These are phyloP conservation scores for Tuber borchii DNA, from an alignment of 495 filamentous ascomycete genomes.

Conservation along the genomic window DNA sequence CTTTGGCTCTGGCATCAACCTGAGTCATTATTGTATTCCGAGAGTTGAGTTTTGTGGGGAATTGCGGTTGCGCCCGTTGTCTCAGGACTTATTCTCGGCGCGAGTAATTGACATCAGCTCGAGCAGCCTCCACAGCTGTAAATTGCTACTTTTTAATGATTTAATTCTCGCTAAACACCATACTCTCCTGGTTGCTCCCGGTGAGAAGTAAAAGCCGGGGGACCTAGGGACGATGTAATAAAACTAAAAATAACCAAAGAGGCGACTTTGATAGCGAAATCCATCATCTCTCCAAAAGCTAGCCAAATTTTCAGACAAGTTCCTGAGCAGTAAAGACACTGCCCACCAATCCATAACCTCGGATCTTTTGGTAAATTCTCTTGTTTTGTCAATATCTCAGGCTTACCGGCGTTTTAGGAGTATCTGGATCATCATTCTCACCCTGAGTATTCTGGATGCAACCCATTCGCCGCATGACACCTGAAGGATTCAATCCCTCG, in stretches of 20 bases:
- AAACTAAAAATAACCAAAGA: not conserved
- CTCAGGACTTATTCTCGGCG: too few relatives aligned
- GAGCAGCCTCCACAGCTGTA: not conserved
- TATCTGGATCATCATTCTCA: not conserved
- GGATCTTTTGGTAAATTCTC: not conserved
- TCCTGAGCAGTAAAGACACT: not conserved
- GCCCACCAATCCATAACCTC: not conserved
- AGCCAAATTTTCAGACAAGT: not conserved
- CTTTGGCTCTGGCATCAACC: too few relatives aligned
- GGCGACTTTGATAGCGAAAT: not conserved
- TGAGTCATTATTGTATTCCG: too few relatives aligned
- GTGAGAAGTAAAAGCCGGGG: too few relatives aligned
- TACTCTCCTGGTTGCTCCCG: not conserved
- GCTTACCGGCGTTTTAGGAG: not conserved
- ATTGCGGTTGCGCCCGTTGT: too few relatives aligned
- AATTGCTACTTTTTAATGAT: not conserved
- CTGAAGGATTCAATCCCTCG: not conserved
- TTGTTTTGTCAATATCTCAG: not conserved
- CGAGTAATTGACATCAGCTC: not conserved
- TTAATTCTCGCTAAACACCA: not conserved
- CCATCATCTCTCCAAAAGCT: too few relatives aligned
- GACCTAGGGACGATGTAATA: too few relatives aligned
- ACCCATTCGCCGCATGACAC: not conserved
- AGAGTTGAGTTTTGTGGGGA: too few relatives aligned
- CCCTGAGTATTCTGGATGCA: not conserved